Evolutionary conservation across 2,329 filamentous ascomycete species (phyloP).

Genomic region (Albophoma yamanashiensis): DNA sequence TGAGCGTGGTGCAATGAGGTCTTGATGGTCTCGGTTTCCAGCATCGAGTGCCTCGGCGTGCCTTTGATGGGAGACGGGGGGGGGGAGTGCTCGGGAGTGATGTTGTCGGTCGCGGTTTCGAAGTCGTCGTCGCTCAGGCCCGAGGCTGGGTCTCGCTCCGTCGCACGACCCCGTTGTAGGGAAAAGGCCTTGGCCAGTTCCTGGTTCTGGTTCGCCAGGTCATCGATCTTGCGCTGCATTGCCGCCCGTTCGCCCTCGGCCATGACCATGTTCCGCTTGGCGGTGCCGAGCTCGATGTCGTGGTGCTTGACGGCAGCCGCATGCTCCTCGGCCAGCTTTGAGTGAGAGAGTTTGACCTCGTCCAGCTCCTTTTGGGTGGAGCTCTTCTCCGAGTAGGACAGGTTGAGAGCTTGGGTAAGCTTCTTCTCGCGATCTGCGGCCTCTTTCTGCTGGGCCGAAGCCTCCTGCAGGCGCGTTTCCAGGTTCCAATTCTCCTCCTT

Average conservation of each 20-base stretch:
- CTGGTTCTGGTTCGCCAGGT: slow-evolving; percentile 79
- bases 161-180: slow-evolving; percentile 54
- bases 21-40: slow-evolving; percentile 94
- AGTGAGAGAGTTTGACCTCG: slow-evolving; percentile 70
- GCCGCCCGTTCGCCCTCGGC: slow-evolving; percentile 69
- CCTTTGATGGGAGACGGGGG: slow-evolving; percentile 84
- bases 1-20: slow-evolving; percentile 91
- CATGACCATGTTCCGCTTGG: slow-evolving; percentile 68
- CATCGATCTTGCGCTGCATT: slow-evolving; percentile 77
- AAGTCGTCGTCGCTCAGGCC: slow-evolving; percentile 52
- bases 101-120: slow-evolving; percentile 54
- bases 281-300: slow-evolving; percentile 76
- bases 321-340: slow-evolving; percentile 75
- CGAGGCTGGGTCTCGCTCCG: slow-evolving; percentile 52
- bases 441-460: slow-evolving; percentile 63
- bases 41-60: slow-evolving; percentile 77
- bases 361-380: slow-evolving; percentile 77
- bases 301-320: slow-evolving; percentile 67
- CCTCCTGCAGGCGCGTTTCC: slow-evolving; percentile 83
- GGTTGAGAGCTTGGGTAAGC: slow-evolving; percentile 60
- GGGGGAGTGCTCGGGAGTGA: slow-evolving; percentile 81
- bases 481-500: slow-evolving; percentile 99
- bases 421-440: slow-evolving; percentile 74
- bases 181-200: slow-evolving; percentile 81
- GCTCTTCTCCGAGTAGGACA: slow-evolving; percentile 64